These are phyloP conservation scores for Solanum gandarillasii DNA, from an alignment of 257 asterid genomes.

Conservation along the genomic window DNA sequence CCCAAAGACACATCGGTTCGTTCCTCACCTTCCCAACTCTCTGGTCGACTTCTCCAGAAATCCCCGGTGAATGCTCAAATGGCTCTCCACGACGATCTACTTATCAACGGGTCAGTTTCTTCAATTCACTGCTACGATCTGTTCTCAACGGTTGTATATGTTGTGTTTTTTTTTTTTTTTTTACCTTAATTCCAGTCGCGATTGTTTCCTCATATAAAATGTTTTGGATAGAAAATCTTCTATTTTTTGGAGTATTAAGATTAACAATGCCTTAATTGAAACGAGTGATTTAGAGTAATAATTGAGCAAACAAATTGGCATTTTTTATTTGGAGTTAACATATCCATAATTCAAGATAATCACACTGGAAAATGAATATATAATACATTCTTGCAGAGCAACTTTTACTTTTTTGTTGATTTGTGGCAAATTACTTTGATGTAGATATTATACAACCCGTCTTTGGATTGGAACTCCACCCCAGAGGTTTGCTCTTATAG, in stretches of 20 bases:
- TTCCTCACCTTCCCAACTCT: constrained; percentile 16
- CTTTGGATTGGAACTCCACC: constrained; percentile 95
- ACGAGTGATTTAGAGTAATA: background rate
- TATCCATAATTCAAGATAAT: background rate
- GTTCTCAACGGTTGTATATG: background rate
- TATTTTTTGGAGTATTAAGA: background rate
- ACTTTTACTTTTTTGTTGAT: background rate
- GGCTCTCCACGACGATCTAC: constrained; percentile 85
- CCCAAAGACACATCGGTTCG: constrained; percentile 20
- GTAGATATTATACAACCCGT: constrained; percentile 88
- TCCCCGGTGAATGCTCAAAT: constrained; percentile 46
- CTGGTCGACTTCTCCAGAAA: constrained; percentile 22
- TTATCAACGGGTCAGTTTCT: constrained; percentile 50
- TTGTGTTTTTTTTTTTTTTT: background rate
- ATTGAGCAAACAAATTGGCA: background rate
- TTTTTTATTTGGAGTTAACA: background rate
- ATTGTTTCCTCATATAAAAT: background rate
- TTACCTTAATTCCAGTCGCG: background rate
- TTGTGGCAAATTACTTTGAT: background rate
- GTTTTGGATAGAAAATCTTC: background rate
- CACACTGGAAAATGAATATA: background rate
- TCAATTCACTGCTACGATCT: background rate
- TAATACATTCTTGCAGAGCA: background rate
- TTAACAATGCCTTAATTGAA: background rate
- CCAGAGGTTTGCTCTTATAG: constrained; percentile 82